These are phyloP conservation scores for Microcos paniculata DNA, from an alignment of 345 rosid genomes.

Conservation along the genomic window DNA sequence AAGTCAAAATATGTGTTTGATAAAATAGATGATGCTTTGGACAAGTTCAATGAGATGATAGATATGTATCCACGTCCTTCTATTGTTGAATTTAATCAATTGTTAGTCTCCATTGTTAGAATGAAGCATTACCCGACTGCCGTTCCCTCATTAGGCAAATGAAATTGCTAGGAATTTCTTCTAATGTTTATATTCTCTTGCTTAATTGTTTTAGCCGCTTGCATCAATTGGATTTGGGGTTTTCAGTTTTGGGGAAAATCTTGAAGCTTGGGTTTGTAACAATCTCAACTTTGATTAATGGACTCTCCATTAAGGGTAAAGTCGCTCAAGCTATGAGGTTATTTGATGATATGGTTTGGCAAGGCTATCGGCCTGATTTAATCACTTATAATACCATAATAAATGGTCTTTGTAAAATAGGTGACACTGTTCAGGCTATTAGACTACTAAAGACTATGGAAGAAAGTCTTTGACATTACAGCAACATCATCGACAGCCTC, in stretches of 20 bases:
- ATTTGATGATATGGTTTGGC: background rate
- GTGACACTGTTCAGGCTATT: slow-evolving; percentile 10
- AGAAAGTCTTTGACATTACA: background rate
- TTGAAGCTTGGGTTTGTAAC: slow-evolving; percentile 11
- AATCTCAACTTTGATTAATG: background rate
- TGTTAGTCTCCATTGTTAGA: no score
- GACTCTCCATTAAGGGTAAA: background rate
- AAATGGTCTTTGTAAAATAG: slow-evolving; percentile 16
- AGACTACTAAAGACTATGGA: slow-evolving; percentile 14
- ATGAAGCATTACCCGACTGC: no score
- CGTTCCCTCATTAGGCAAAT: background rate
- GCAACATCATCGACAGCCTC: background rate
- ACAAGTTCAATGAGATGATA: background rate
- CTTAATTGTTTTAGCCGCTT: slow-evolving; percentile 9
- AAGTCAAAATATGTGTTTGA: background rate
- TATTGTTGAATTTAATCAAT: background rate
- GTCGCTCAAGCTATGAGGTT: slow-evolving; percentile 1
- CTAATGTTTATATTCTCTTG: background rate
- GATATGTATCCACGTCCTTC: background rate
- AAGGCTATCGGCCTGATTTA: background rate
- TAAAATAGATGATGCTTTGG: background rate
- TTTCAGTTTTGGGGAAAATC: slow-evolving; percentile 5
- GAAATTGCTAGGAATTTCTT: background rate
- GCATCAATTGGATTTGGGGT: background rate
- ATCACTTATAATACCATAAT: slow-evolving; percentile 6